Evolutionary conservation across 2,329 filamentous ascomycete genomes (phyloP), one percentile per base, ranked within the genome.

Genomic region (Lachnum nothofagi): DNA sequence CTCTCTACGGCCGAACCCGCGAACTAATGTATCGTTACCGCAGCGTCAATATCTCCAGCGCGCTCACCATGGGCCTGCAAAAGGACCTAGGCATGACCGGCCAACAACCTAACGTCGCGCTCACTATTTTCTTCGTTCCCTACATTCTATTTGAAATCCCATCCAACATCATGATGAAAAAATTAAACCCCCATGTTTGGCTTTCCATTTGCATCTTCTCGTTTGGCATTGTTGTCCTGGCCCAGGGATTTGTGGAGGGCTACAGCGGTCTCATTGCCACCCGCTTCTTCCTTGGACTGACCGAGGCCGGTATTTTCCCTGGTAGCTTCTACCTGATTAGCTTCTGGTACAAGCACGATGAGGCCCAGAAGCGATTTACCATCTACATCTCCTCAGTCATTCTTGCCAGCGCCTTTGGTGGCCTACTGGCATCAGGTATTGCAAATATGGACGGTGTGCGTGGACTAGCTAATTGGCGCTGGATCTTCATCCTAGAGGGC

Each of bases 121-220:
- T 89, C 3, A 82, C 82, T 10, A 63, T 82, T 54, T 88, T 88
- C 68, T 88, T 85, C 66, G 73, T 89, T 62, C 79, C 79, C 6
- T 89, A 89, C 66, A 86, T 88, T 58, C 22, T 88, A 41, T 86
- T 85, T 56, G 80, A 88, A 64, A 83, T 89, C 1, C 71, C 86
- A 0, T 74, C 73, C 47, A 88, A 82, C 54, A 74, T 88, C 51
- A 65, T 73, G 16, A 88, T 84, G 71, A 89, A 88, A 65, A 81
- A 73, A 70, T 70, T 88, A 4, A 85, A 85, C 0, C 85, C 85
- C 0, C 25, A 27, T 27, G 83, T 83, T 29, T 87, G 82, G 81
- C 88, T 82, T 62, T 74, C 88, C 16, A 85, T 85, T 0, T 62
- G 70, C 3, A 78, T 77, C 25, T 77, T 88, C 1, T 71, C 74